These are phyloP conservation scores for Elaeis guineensis DNA, from an alignment of 176 grass and related monocot genomes.

Conservation along the genomic window DNA sequence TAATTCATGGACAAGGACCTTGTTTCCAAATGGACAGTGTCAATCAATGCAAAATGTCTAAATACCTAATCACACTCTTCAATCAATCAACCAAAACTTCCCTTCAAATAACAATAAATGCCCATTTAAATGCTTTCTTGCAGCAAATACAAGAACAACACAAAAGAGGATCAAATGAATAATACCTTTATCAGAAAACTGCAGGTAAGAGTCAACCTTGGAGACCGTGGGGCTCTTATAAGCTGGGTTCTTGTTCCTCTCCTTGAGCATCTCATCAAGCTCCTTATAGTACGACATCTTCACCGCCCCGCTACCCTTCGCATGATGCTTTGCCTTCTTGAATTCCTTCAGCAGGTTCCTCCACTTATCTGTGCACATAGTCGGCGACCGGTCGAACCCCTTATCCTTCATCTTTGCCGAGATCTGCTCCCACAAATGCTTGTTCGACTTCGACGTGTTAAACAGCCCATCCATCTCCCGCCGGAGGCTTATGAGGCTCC, in stretches of 20 bases:
- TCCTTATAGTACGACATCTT: constrained; percentile 99
- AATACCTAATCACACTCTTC: too few species aligned
- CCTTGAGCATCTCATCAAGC: constrained; percentile 90
- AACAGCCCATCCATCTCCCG: constrained; percentile 78
- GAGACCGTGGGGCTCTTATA: constrained; percentile 37
- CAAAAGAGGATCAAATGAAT: neutral
- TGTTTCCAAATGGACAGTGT: too few species aligned
- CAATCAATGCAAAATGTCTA: too few species aligned
- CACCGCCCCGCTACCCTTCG: constrained; percentile 42
- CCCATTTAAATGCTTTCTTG: too few species aligned
- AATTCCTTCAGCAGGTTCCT: constrained; percentile 93
- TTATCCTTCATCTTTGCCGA: constrained; percentile 84
- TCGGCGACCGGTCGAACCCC: constrained; percentile 83
- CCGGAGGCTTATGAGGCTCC: constrained; percentile 66
- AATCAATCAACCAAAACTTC: too few species aligned
- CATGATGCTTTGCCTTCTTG: constrained; percentile 89
- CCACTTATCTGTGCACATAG: constrained; percentile 99
- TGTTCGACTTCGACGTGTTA: constrained; percentile 98
- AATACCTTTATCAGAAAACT: constrained; percentile 51
- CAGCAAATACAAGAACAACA: too few species aligned
- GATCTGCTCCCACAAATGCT: constrained; percentile 96
- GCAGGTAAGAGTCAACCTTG: constrained; percentile 80
- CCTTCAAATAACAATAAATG: too few species aligned
- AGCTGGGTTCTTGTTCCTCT: constrained; percentile 36
- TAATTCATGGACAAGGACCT: too few species aligned